Conservation (phyloP, 2,329 filamentous ascomycete genomes). For the Allantophomopsis lycopodina region DNA sequence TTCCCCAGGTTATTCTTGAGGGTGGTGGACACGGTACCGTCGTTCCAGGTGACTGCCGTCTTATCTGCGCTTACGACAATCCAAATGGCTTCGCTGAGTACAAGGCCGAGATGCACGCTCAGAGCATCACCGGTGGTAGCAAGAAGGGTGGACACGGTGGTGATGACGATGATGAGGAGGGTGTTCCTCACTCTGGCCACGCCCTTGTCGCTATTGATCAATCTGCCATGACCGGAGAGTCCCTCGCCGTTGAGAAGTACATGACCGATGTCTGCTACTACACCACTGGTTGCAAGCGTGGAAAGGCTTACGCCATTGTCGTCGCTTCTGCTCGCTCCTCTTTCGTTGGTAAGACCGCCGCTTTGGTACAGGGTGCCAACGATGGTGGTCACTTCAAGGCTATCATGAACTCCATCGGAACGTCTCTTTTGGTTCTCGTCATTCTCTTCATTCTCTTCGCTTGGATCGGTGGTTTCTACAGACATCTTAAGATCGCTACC, state of each 20-base stretch:
- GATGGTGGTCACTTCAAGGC: slow-evolving; percentile 72
- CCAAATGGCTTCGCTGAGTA: slow-evolving; percentile 55
- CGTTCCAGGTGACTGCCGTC: slow-evolving; percentile 53
- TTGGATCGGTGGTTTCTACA: slow-evolving; percentile 73
- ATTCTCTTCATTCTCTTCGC: slow-evolving; percentile 63
- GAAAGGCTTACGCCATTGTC: slow-evolving; percentile 59
- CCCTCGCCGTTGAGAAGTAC: slow-evolving; percentile 66
- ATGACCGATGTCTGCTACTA: slow-evolving; percentile 67
- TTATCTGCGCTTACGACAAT: slow-evolving; percentile 60
- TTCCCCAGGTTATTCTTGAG: slow-evolving; percentile 47
- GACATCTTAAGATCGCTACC: slow-evolving; percentile 47
- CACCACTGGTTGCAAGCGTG: slow-evolving; percentile 71
- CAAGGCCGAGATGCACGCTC: slow-evolving; percentile 48
- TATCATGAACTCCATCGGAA: slow-evolving; percentile 73
- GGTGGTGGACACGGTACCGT: slow-evolving; percentile 51
- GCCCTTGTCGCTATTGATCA: slow-evolving; percentile 61
- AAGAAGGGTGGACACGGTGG: slow-evolving; percentile 31
- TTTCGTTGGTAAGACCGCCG: slow-evolving; percentile 65
- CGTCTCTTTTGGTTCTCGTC: slow-evolving; percentile 58
- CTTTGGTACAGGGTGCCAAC: slow-evolving; percentile 60
- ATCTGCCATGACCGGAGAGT: slow-evolving; percentile 71
- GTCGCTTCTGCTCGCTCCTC: slow-evolving; percentile 55
- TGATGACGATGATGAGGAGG: slow-evolving; percentile 41
- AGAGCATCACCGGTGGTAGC: slow-evolving; percentile 44
- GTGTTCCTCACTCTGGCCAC: slow-evolving; percentile 42